A percentile compares a stretch with the other conserved stretches of the same genome.
phyloP scores from a whole-genome alignment of 768 basidiomycete genomes.

The Termitomyces eurrhizus region DNA sequence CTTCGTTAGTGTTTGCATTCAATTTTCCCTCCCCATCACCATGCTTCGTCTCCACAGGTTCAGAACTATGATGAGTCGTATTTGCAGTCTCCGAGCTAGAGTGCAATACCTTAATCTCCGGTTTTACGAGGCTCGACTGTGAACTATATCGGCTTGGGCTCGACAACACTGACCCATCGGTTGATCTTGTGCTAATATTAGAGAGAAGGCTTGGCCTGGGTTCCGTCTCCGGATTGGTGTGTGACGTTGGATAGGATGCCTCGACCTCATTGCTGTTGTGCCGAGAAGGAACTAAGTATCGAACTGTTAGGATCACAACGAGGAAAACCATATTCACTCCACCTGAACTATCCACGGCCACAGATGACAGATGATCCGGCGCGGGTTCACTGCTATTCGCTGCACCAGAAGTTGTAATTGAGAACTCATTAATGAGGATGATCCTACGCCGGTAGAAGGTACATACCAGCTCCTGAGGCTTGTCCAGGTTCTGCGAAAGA shows the following conservation, averaged over 20 bases:
- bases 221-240: background rate
- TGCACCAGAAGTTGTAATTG: background rate
- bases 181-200: conserved; percentile 13
- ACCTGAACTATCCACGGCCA: background rate
- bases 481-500: background rate
- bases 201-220: background rate
- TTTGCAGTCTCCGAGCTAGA: conserved; percentile 2
- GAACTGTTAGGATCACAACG: background rate
- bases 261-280: background rate
- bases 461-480: background rate
- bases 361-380: background rate
- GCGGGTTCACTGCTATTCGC: background rate
- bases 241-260: conserved; percentile 5
- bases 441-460: background rate
- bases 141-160: conserved; percentile 1
- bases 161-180: conserved; percentile 7
- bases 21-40: background rate
- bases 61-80: background rate
- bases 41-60: background rate
- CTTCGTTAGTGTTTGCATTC: background rate
- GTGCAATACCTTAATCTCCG: background rate
- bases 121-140: background rate
- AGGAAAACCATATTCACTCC: background rate
- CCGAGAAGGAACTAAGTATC: background rate
- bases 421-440: background rate